phyloP scores from a whole-genome alignment of 129 eudicot genomes.

The Cynara cardunculus region DNA sequence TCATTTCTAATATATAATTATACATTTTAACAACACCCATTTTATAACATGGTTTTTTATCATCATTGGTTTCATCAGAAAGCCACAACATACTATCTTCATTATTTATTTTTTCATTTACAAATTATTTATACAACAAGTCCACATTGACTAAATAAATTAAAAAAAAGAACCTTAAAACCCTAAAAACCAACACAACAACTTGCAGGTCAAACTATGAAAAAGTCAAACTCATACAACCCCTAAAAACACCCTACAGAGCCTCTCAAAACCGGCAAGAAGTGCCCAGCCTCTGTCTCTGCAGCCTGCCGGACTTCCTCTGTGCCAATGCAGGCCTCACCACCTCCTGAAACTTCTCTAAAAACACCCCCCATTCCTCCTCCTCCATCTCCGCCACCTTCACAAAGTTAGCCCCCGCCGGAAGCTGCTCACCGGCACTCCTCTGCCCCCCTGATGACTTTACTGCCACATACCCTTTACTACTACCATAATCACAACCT shows the following conservation, averaged over 20 bases:
- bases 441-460: constrained; percentile 68
- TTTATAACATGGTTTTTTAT: neutral
- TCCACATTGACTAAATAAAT: constrained; percentile 34
- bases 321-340: constrained; percentile 50
- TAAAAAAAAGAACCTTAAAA: constrained; percentile 3
- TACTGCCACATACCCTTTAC: constrained; percentile 27
- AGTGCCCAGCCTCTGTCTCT: constrained; percentile 91
- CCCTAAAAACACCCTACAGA: constrained; percentile 6
- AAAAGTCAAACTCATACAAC: constrained; percentile 32
- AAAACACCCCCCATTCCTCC: constrained; percentile 73
- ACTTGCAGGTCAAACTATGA: constrained; percentile 24
- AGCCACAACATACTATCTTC: constrained; percentile 7
- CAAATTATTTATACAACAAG: constrained; percentile 79
- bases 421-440: constrained; percentile 89
- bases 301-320: constrained; percentile 57
- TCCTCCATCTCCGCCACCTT: constrained; percentile 82
- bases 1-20: too few species aligned
- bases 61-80: neutral
- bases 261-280: constrained; percentile 92
- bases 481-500: constrained; percentile 45
- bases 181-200: constrained; percentile 17
- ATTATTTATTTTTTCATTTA: constrained; percentile 28
- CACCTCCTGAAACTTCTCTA: constrained; percentile 74
- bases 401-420: constrained; percentile 67
- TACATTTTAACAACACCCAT: too few species aligned